Evolutionary conservation across 305 asterid species (phyloP).

Genomic region (Solanum aculeatissimum): DNA sequence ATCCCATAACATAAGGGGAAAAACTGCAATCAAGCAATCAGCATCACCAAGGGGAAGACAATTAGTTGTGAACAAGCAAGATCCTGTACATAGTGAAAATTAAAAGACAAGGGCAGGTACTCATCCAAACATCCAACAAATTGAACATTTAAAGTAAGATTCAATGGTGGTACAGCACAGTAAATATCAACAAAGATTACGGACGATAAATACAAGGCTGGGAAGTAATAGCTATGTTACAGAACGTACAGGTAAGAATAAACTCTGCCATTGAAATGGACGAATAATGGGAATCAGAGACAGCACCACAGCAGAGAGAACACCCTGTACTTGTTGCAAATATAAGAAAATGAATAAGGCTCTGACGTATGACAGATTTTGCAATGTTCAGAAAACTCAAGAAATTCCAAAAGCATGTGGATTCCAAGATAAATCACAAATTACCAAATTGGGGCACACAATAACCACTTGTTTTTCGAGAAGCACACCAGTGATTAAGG

Average conservation of each 20-base stretch:
- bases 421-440: not conserved
- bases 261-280: constrained; percentile 99
- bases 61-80: not conserved
- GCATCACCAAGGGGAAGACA: not conserved
- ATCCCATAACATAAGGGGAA: not conserved
- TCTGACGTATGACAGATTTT: not conserved
- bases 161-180: not conserved
- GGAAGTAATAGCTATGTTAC: constrained; percentile 6
- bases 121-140: not conserved
- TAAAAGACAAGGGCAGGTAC: not conserved
- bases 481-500: constrained; percentile 68
- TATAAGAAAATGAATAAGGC: not conserved
- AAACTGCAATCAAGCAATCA: not conserved
- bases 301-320: constrained; percentile 76
- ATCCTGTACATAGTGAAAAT: not conserved
- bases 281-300: constrained; percentile 84
- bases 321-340: constrained; percentile 46
- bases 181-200: not conserved
- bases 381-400: not conserved
- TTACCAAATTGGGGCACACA: constrained; percentile 88
- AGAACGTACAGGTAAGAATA: constrained; percentile 85
- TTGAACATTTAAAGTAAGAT: not conserved
- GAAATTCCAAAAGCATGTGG: not conserved
- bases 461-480: constrained; percentile 81
- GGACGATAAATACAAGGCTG: not conserved